These are phyloP conservation scores for Chlorella sorokiniana DNA, from an alignment of 139 green algal species.

Conservation along the genomic window DNA sequence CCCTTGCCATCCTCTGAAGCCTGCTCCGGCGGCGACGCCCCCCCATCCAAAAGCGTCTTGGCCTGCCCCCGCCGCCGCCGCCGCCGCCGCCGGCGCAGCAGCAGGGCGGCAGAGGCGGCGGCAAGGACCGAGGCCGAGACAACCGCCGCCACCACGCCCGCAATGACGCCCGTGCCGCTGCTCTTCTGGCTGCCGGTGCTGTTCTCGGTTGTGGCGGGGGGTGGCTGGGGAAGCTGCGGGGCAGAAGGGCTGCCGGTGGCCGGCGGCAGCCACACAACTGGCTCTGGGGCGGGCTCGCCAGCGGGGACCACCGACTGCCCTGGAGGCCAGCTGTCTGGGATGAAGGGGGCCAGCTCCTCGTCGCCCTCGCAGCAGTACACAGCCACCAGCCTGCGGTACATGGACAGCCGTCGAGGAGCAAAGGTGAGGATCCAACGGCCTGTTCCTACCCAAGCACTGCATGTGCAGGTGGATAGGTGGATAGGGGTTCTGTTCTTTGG, in stretches of 20 bases:
- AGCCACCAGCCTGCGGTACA: constrained; percentile 40
- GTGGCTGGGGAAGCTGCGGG: background rate
- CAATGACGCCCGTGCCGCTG: constrained; percentile 27
- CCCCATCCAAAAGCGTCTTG: background rate
- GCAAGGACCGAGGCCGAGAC: background rate
- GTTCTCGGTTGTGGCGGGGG: background rate
- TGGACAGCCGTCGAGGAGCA: background rate
- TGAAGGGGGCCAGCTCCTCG: constrained; percentile 32
- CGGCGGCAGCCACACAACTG: background rate
- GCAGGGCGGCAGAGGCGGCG: background rate
- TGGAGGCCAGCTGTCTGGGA: constrained; percentile 53
- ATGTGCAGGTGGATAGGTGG: background rate
- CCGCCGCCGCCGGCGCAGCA: constrained; percentile 13
- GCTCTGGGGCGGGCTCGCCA: background rate
- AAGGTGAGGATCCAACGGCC: no score
- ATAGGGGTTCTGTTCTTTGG: no score
- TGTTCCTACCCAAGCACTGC: no score
- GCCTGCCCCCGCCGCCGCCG: background rate
- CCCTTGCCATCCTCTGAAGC: background rate
- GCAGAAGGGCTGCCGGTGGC: background rate
- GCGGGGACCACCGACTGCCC: background rate
- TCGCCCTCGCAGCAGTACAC: constrained; percentile 62
- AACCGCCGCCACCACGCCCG: constrained; percentile 29
- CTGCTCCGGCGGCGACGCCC: background rate
- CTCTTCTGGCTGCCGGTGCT: constrained; percentile 5